Conservation (phyloP, 2,329 filamentous ascomycete species). For the Trichoderma endophyticum region DNA sequence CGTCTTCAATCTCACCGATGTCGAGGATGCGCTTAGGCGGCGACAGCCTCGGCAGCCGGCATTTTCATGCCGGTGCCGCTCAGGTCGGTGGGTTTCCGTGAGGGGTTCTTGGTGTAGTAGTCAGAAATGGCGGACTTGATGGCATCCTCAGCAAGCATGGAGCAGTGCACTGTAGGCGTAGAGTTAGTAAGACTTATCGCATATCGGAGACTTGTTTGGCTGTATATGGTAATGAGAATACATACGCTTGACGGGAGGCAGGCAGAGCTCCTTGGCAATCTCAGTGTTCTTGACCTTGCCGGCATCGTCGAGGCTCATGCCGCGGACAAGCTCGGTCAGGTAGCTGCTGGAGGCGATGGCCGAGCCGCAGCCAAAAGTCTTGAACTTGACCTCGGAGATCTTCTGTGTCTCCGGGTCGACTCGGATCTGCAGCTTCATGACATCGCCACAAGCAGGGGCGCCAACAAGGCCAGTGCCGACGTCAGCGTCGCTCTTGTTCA, state of each 20-base stretch:
- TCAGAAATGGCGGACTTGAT: conserved; percentile 89
- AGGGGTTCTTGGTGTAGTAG: conserved; percentile 77
- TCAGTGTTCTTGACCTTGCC: conserved; percentile 92
- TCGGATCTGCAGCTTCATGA: conserved; percentile 78
- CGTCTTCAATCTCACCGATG: not conserved
- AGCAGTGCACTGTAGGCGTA: conserved; percentile 72
- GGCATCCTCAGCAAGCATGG: conserved; percentile 86
- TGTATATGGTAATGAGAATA: conserved; percentile 25
- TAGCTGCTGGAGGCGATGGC: conserved; percentile 95
- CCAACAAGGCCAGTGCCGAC: conserved; percentile 91
- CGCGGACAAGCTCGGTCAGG: conserved; percentile 87
- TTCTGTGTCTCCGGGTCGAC: conserved; percentile 85
- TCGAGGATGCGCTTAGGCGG: conserved; percentile 24
- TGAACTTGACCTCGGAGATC: conserved; percentile 95
- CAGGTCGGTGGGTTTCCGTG: conserved; percentile 69
- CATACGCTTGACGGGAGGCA: conserved; percentile 83
- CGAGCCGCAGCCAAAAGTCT: conserved; percentile 92
- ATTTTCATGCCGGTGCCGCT: conserved; percentile 69
- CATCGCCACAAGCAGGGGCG: conserved; percentile 83
- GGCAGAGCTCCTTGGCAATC: conserved; percentile 92
- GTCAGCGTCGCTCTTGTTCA: conserved; percentile 71
- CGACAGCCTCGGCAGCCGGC: conserved; percentile 46
- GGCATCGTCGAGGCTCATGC: conserved; percentile 93
- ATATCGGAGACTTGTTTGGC: not conserved
- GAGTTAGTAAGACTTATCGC: conserved; percentile 27